Percentiles rank a stretch among this genome's conserved stretches.
Conservation (phyloP, 768 basidiomycete species). For the Infundibulicybe gibba region DNA sequence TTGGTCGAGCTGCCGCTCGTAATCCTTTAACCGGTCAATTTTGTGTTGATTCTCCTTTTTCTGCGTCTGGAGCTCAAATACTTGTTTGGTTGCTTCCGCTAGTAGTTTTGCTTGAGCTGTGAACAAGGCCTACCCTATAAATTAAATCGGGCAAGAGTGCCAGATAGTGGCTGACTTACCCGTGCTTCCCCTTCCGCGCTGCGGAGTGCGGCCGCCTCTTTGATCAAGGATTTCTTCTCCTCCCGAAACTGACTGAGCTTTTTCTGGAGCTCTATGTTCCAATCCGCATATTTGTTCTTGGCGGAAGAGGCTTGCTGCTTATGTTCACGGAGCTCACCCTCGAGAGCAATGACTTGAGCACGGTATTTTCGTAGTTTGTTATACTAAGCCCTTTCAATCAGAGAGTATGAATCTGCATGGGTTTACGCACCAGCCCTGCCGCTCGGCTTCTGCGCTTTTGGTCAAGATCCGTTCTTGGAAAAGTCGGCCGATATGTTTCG, state of each 20-base stretch:
- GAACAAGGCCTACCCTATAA: constrained; percentile 50
- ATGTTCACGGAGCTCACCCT: constrained; percentile 68
- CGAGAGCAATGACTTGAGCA: constrained; percentile 59
- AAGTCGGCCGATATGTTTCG: constrained; percentile 77
- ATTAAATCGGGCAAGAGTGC: constrained; percentile 1
- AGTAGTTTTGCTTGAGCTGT: constrained; percentile 66
- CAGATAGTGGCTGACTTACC: constrained; percentile 31
- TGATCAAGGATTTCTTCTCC: constrained; percentile 75
- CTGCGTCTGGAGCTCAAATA: constrained; percentile 72
- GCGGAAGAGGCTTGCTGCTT: constrained; percentile 68
- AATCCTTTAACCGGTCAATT: constrained; percentile 76
- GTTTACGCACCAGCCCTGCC: constrained; percentile 69
- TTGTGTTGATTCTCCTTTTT: constrained; percentile 79
- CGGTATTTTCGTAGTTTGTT: constrained; percentile 81
- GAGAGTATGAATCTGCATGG: not conserved
- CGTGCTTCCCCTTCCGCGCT: constrained; percentile 68
- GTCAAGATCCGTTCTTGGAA: constrained; percentile 72
- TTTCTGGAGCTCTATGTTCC: constrained; percentile 79
- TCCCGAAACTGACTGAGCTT: constrained; percentile 73
- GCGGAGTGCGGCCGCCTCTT: constrained; percentile 65
- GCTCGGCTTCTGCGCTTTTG: constrained; percentile 74
- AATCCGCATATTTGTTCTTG: constrained; percentile 79
- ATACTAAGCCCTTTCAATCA: constrained; percentile 40
- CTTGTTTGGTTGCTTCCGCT: constrained; percentile 62
- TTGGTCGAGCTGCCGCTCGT: constrained; percentile 85